Percentiles rank a stretch among this genome's conserved stretches.
Conservation (phyloP, 192 early-diverging fungal species). For the Coemansia sp. region DNA sequence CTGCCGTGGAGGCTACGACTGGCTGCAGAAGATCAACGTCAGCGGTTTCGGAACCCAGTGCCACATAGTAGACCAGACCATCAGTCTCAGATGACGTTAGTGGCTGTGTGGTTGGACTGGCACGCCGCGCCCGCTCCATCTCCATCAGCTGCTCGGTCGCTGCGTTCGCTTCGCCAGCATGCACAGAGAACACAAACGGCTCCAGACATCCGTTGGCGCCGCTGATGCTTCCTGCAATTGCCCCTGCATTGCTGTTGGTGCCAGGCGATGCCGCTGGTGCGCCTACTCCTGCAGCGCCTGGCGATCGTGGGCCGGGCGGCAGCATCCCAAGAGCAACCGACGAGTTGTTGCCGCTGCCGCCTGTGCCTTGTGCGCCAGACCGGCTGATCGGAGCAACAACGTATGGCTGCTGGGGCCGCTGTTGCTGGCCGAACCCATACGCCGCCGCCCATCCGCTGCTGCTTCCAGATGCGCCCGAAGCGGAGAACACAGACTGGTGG, state of each 20-base stretch:
- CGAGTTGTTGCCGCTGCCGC: neutral
- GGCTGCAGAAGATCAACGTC: slow-evolving; percentile 34
- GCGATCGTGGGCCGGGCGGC: neutral
- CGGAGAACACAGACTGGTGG: slow-evolving; percentile 7
- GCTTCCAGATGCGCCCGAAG: neutral
- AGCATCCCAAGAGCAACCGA: neutral
- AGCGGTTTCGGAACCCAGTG: slow-evolving; percentile 30
- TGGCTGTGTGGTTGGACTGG: too few species aligned
- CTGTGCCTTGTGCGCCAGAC: slow-evolving; percentile 11
- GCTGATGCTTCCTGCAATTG: neutral
- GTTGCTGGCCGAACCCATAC: neutral
- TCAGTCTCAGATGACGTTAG: neutral
- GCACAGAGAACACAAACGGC: slow-evolving; percentile 40
- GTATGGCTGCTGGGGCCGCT: slow-evolving; percentile 11
- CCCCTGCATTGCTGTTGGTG: neutral
- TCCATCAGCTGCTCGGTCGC: slow-evolving; percentile 47
- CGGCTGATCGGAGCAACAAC: slow-evolving; percentile 22
- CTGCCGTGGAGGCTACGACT: neutral
- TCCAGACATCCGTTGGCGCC: slow-evolving; percentile 36
- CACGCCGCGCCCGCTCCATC: slow-evolving; percentile 20
- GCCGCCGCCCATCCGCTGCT: slow-evolving; percentile 5
- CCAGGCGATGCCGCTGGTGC: neutral
- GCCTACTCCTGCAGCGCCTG: neutral
- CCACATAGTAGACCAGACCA: slow-evolving; percentile 16
- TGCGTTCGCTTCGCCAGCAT: slow-evolving; percentile 37